Percentiles rank a stretch among this genome's conserved stretches.
These are phyloP conservation scores for Oryza glaberrima DNA, from an alignment of 176 grass and related monocot species.

Conservation along the genomic window DNA sequence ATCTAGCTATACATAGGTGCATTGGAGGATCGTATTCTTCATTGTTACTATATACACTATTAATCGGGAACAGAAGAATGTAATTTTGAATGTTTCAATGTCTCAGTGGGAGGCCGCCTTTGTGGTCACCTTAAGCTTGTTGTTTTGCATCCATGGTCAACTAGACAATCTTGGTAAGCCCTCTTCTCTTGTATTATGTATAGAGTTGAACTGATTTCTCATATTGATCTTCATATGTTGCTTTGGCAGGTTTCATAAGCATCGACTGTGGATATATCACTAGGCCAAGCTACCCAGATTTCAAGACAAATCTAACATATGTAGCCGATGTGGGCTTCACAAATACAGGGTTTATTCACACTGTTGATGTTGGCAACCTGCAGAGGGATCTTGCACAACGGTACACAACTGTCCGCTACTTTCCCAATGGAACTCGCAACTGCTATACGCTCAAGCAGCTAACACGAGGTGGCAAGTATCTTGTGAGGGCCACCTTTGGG, in stretches of 20 bases:
- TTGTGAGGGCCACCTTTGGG: constrained; percentile 44
- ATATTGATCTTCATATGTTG: background rate
- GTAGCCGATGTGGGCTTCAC: constrained; percentile 43
- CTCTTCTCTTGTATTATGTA: no score
- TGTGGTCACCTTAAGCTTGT: no score
- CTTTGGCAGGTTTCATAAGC: constrained; percentile 53
- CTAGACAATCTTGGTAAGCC: no score
- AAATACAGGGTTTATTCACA: constrained; percentile 36
- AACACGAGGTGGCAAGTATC: constrained; percentile 31
- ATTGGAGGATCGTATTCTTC: no score
- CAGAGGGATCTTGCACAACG: background rate
- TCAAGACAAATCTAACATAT: background rate
- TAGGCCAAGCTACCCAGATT: background rate
- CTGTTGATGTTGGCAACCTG: background rate
- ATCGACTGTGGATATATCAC: constrained; percentile 49
- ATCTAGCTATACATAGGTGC: no score
- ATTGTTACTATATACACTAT: no score
- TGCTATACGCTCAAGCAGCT: constrained; percentile 49
- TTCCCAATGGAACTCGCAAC: constrained; percentile 39
- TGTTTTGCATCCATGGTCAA: no score
- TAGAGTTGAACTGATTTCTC: no score
- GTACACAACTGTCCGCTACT: constrained; percentile 32
- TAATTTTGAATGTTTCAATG: no score
- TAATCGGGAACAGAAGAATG: no score
- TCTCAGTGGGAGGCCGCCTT: no score